Conservation (phyloP, 495 filamentous ascomycete genomes). For the Aspergillus baeticus region DNA sequence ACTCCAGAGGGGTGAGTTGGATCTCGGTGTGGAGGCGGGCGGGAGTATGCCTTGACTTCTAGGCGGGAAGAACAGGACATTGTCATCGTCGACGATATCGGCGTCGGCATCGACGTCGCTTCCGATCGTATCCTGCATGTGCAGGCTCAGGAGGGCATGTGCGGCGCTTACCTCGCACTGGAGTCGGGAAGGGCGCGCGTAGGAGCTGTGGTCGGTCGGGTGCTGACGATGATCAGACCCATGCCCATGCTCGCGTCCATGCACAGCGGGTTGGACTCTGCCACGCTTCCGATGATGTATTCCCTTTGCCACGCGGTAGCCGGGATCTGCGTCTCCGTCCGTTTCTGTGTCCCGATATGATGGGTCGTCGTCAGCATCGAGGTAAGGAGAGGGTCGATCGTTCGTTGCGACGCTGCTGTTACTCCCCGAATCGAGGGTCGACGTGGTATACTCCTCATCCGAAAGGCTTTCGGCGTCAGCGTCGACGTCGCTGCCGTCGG, state of each 20-base stretch:
- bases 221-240: no score
- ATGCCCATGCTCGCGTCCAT: conserved; percentile 1
- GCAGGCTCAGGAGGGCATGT: conserved; percentile 54
- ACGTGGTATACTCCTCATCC: conserved; percentile 8
- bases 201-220: not conserved
- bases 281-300: not conserved
- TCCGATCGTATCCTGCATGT: conserved; percentile 40
- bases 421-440: conserved; percentile 7
- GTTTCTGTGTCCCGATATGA: conserved; percentile 17
- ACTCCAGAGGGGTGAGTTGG: not conserved
- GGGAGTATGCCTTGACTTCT: not conserved
- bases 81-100: not conserved
- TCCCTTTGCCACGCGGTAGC: not conserved
- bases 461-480: conserved; percentile 11
- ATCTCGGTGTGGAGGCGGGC: not conserved
- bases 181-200: conserved; percentile 11
- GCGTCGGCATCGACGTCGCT: conserved; percentile 12
- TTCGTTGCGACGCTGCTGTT: not conserved
- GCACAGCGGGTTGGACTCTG: not conserved
- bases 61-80: not conserved
- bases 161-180: conserved; percentile 53
- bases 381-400: not conserved
- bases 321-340: conserved; percentile 5
- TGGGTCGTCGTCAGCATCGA: conserved; percentile 15
- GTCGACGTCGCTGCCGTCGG: conserved; percentile 13